Evolutionary conservation across 2,329 filamentous ascomycete genomes (phyloP), one percentile per base, ranked within the genome.

Genomic region (Talaromyces sp.): DNA sequence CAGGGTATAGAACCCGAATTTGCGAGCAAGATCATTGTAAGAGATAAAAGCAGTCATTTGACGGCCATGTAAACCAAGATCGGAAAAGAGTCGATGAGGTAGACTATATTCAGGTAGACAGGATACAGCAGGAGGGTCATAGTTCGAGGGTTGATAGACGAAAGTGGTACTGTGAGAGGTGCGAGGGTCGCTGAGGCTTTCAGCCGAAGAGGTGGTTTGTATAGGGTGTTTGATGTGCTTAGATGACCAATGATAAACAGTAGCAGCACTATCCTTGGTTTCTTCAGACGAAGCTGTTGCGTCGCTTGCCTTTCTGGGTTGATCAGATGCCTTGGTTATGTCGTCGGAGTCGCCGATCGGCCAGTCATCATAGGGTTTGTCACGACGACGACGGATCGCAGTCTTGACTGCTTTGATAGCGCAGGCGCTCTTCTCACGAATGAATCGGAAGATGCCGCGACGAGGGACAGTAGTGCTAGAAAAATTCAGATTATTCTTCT

Each of bases 191-290:
- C 56, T 58, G 22, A 58, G 13, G 56, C 19, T 58, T n/a, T 58
- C 50, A 27, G 16, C 19, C 16, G 27, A 35, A 64, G 24, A 64
- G 47, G 39, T 72, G 62, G 71, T 65, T 13, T 66, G 67, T 16
- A 74, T 72, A 10, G 70, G 70, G 57, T 66, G 68, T 8, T 67
- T 69, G 4, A 68, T 64, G 7, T 69, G 70, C 57, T 72, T 75
- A n/a, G 75, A 75, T 3, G 75, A 72, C 52, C 72, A 70, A 52
- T 68, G 76, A 62, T 67, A 69, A n/a, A 79, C 73, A 39, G 76
- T 80, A 14, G 60, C 65, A 16, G 64, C 71, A 7, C 74, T 78
- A n/a, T 66, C 66, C n/a, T 72, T 70, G 3, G 78, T 78, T 35
- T 70, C 68, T 22, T 72, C 70, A 13, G 77, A 78, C 19, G 70